Evolutionary conservation across 257 asterid genomes (phyloP).

Genomic region (Perilla frutescens): DNA sequence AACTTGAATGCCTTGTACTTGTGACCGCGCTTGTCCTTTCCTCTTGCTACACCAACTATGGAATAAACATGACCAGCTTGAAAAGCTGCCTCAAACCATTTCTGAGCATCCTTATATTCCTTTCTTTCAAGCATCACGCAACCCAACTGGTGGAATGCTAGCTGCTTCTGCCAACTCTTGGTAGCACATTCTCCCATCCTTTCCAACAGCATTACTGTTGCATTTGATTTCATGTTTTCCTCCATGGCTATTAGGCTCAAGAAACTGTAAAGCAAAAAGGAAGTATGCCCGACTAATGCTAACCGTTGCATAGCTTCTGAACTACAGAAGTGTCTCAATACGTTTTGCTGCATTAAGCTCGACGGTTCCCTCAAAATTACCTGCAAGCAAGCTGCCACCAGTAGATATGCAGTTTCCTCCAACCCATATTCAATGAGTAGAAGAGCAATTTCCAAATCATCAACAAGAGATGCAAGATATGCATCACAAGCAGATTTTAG

Average conservation of each 20-base stretch:
- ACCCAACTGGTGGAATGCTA: slow-evolving; percentile 84
- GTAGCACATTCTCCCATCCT: slow-evolving; percentile 80
- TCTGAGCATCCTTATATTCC: slow-evolving; percentile 91
- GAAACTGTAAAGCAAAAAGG: slow-evolving; percentile 74
- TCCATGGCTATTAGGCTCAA: slow-evolving; percentile 87
- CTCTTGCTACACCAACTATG: slow-evolving; percentile 78
- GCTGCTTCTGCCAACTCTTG: slow-evolving; percentile 81
- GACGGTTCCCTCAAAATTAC: slow-evolving; percentile 90
- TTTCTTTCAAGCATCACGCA: slow-evolving; percentile 93
- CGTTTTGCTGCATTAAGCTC: slow-evolving; percentile 64
- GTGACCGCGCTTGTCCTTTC: slow-evolving; percentile 86
- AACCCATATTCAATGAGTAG: slow-evolving; percentile 76
- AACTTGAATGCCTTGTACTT: slow-evolving; percentile 80
- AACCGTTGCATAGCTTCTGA: slow-evolving; percentile 71
- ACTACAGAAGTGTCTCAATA: slow-evolving; percentile 63
- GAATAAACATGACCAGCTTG: slow-evolving; percentile 83
- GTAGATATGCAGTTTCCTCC: slow-evolving; percentile 79
- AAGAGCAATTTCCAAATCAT: slow-evolving; percentile 68
- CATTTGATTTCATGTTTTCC: slow-evolving; percentile 76
- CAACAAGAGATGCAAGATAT: slow-evolving; percentile 69
- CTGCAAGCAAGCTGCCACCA: slow-evolving; percentile 95
- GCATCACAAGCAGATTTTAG: slow-evolving; percentile 83
- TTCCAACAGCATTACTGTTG: slow-evolving; percentile 85
- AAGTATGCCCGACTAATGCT: slow-evolving; percentile 73
- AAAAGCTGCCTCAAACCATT: slow-evolving; percentile 82